A percentile compares a stretch with the other conserved stretches of the same genome.
Evolutionary conservation across 2,329 filamentous ascomycete genomes (phyloP).

Genomic region (Ophiostoma perfectum): DNA sequence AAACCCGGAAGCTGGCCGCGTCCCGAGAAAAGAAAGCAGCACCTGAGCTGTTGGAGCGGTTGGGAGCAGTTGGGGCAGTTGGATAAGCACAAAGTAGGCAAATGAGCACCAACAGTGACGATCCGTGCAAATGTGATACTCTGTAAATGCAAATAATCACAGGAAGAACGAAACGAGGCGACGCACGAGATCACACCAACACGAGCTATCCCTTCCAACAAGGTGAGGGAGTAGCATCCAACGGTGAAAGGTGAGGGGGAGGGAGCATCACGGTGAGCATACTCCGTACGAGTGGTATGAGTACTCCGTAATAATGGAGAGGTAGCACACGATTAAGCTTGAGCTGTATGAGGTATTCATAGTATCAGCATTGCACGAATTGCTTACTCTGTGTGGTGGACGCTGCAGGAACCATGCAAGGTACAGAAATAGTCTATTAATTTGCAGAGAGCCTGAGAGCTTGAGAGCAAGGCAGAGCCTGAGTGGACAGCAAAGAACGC

Average conservation of each 20-base stretch:
- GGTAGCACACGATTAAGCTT: not conserved
- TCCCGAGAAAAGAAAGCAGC: not conserved
- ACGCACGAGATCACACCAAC: not conserved
- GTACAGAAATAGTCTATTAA: slow-evolving; percentile 2
- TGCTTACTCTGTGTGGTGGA: not conserved
- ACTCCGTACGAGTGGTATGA: not conserved
- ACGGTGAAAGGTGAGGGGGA: slow-evolving; percentile 5
- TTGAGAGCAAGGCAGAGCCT: not conserved
- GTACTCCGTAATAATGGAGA: not conserved
- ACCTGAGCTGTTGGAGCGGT: not conserved
- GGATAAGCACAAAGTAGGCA: not conserved
- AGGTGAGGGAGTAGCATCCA: not conserved
- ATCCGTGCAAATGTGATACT: not conserved
- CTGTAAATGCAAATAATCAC: not conserved
- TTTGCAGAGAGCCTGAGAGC: not conserved
- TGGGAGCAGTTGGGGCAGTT: not conserved
- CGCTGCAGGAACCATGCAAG: slow-evolving; percentile 25
- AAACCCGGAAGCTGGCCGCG: not conserved
- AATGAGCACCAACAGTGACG: slow-evolving; percentile 1
- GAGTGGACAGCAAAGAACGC: not conserved
- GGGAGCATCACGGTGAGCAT: not conserved
- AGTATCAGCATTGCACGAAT: not conserved
- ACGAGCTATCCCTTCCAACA: not conserved
- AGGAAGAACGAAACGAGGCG: not conserved
- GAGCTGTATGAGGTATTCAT: not conserved